phyloP scores from a whole-genome alignment of 768 basidiomycete genomes.

The Stropharia rugosoannulata region DNA sequence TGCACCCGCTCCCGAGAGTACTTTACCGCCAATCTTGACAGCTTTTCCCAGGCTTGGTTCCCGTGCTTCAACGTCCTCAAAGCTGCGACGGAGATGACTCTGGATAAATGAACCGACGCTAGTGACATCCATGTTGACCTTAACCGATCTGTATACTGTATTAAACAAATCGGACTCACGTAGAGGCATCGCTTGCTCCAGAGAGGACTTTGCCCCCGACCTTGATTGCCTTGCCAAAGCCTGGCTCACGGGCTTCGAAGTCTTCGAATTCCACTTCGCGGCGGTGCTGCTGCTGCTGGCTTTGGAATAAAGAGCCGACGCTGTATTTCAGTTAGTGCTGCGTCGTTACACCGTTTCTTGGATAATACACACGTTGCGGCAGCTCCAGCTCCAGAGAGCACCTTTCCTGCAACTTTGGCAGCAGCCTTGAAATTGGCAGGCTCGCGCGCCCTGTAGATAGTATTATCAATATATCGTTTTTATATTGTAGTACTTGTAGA shows the following conservation, averaged over 20 bases:
- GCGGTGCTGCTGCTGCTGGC: not conserved
- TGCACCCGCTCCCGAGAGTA: not conserved
- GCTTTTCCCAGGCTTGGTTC: not conserved
- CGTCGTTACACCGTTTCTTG: not conserved
- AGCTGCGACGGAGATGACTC: not conserved
- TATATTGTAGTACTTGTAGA: no score
- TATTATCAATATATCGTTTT: no score
- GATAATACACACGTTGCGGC: not conserved
- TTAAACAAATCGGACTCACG: no score
- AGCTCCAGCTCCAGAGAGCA: not conserved
- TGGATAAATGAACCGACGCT: not conserved
- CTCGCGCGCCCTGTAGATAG: not conserved
- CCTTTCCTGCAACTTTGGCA: not conserved
- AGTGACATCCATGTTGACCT: no score
- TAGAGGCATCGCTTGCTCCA: no score
- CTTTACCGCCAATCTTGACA: not conserved
- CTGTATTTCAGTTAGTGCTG: not conserved
- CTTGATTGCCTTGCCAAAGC: not conserved
- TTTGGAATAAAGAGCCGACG: not conserved
- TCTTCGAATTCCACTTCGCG: not conserved
- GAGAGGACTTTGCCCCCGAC: not conserved
- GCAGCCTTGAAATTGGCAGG: not conserved
- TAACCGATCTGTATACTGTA: no score
- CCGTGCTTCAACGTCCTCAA: not conserved
- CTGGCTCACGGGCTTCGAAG: not conserved